phyloP scores from a whole-genome alignment of 306 rosid species.

The Chamaecrista fasciculata region DNA sequence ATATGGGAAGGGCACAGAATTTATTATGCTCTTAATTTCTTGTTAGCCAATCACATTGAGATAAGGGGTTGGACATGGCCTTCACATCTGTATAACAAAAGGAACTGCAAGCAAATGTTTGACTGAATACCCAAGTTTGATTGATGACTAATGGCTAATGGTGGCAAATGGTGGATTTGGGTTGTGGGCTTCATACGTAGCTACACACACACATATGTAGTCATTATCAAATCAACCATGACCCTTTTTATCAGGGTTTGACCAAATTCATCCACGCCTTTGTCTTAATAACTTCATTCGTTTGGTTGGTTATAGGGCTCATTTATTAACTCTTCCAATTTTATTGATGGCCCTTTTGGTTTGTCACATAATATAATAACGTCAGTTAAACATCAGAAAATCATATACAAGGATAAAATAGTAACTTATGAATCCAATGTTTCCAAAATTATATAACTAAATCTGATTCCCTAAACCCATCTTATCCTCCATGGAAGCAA shows the following conservation, averaged over 20 bases:
- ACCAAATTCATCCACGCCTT: too few species aligned
- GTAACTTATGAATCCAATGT: conserved; percentile 9
- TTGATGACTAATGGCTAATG: neutral
- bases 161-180: too few species aligned
- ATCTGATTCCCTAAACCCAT: neutral
- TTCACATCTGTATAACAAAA: neutral
- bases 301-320: too few species aligned
- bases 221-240: too few species aligned
- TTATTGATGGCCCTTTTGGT: neutral
- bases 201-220: too few species aligned
- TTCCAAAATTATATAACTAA: conserved; percentile 7
- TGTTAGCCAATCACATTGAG: neutral
- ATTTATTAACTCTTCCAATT: too few species aligned
- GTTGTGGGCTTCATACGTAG: too few species aligned
- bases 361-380: neutral
- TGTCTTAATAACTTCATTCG: too few species aligned
- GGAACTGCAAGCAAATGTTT: neutral
- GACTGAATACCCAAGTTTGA: conserved; percentile 3
- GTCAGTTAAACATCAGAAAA: neutral
- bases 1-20: neutral
- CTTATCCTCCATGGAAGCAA: conserved; percentile 9
- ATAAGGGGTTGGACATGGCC: neutral
- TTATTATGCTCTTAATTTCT: neutral
- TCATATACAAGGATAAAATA: neutral
- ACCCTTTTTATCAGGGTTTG: too few species aligned